Conservation (phyloP, 2,329 filamentous ascomycete species). For the Cladosporium sp. region DNA sequence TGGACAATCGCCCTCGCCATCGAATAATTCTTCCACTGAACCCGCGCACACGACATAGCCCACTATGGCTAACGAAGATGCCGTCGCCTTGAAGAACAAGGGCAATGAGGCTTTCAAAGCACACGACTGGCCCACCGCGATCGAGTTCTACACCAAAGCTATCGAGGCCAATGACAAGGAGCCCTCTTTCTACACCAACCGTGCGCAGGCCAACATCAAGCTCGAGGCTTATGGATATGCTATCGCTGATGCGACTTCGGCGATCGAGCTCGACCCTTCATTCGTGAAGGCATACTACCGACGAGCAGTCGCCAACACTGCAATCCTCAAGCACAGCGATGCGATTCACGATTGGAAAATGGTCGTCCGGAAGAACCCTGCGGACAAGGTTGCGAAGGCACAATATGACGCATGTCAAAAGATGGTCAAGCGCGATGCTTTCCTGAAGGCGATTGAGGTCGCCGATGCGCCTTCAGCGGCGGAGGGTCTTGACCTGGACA, state of each 20-base stretch:
- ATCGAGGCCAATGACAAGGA: slow-evolving; percentile 80
- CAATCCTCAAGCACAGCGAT: slow-evolving; percentile 82
- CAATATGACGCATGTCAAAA: slow-evolving; percentile 93
- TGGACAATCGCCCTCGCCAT: background rate
- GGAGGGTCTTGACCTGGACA: slow-evolving; percentile 81
- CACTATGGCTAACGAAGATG: slow-evolving; percentile 47
- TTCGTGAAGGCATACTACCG: slow-evolving; percentile 96
- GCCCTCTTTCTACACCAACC: slow-evolving; percentile 87
- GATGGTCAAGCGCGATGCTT: slow-evolving; percentile 84
- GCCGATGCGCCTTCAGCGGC: slow-evolving; percentile 88
- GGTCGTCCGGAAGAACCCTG: slow-evolving; percentile 79
- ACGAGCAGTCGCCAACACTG: slow-evolving; percentile 83
- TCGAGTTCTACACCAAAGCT: slow-evolving; percentile 80
- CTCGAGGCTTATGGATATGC: slow-evolving; percentile 93
- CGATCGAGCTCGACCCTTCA: slow-evolving; percentile 79
- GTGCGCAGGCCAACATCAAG: slow-evolving; percentile 94
- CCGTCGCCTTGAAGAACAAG: slow-evolving; percentile 80
- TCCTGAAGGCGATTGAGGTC: slow-evolving; percentile 91
- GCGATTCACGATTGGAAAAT: slow-evolving; percentile 89
- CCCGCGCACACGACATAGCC: slow-evolving; percentile 12
- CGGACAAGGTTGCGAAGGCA: slow-evolving; percentile 83
- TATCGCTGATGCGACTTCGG: slow-evolving; percentile 82
- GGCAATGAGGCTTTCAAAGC: slow-evolving; percentile 89
- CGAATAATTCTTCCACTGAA: background rate
- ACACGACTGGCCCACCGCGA: slow-evolving; percentile 78